Evolutionary conservation across 2,329 filamentous ascomycete genomes (phyloP).

Genomic region (Colletotrichum sp.): DNA sequence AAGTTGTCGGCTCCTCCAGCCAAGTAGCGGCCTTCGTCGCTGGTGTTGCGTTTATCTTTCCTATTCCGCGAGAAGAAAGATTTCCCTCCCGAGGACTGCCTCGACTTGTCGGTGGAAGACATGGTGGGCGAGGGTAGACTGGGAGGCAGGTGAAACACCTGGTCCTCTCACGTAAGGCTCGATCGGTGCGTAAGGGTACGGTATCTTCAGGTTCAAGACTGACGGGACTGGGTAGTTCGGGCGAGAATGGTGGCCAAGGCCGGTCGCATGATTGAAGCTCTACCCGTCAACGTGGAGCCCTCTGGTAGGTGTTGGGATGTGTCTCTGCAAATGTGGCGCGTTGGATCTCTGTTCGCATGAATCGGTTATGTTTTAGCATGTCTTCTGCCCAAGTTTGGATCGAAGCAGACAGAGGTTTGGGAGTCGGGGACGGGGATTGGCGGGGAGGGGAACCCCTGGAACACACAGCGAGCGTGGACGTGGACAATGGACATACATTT

Average conservation of each 20-base stretch:
- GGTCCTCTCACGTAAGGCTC: constrained; percentile 18
- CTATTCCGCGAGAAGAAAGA: constrained; percentile 91
- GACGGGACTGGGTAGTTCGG: constrained; percentile 15
- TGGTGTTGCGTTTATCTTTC: constrained; percentile 69
- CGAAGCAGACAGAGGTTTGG: constrained; percentile 10
- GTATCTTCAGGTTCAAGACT: constrained; percentile 16
- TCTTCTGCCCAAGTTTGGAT: constrained; percentile 15
- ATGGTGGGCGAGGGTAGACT: constrained; percentile 37
- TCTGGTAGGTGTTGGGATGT: background rate
- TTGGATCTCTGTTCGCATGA: constrained; percentile 21
- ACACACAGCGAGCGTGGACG: background rate
- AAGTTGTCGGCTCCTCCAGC: constrained; percentile 59
- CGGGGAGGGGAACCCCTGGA: constrained; percentile 6
- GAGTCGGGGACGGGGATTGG: background rate
- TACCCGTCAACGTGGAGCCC: constrained; percentile 15
- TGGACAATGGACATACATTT: constrained; percentile 5
- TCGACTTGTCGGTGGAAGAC: constrained; percentile 76
- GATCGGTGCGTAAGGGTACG: background rate
- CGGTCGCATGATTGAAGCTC: constrained; percentile 42
- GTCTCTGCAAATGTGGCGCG: constrained; percentile 5
- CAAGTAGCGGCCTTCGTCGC: constrained; percentile 62
- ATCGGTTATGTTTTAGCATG: constrained; percentile 25
- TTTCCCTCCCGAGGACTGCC: constrained; percentile 77
- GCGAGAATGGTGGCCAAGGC: constrained; percentile 32
- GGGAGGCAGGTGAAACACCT: constrained; percentile 23